Conservation (phyloP, 2,329 filamentous ascomycete species). For the Xylariaceae sp. region DNA sequence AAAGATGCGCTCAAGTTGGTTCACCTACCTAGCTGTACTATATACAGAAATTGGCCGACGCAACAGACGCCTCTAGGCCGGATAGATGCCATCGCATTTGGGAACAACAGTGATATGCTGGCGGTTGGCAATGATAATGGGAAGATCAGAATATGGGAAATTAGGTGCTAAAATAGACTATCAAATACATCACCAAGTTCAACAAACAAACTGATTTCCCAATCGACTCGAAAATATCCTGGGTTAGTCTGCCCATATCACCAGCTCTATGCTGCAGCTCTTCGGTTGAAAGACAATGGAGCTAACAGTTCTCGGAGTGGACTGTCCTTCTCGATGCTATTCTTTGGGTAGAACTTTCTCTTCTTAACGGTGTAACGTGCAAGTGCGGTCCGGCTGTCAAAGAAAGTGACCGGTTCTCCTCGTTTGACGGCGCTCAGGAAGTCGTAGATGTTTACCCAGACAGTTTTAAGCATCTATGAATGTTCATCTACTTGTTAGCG, state of each 20-base stretch:
- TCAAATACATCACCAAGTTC: slow-evolving; percentile 4
- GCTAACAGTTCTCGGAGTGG: slow-evolving; percentile 38
- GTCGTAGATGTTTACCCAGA: slow-evolving; percentile 49
- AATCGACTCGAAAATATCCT: neutral
- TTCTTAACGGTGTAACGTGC: slow-evolving; percentile 33
- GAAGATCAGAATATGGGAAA: slow-evolving; percentile 88
- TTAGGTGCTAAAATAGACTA: slow-evolving; percentile 52
- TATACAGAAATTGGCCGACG: slow-evolving; percentile 97
- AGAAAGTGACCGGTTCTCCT: slow-evolving; percentile 29
- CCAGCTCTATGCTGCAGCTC: neutral
- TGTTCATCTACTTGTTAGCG: neutral
- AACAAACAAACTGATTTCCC: slow-evolving; percentile 6
- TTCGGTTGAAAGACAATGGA: slow-evolving; percentile 20
- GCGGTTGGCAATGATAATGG: slow-evolving; percentile 87
- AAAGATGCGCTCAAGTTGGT: slow-evolving; percentile 82
- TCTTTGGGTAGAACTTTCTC: slow-evolving; percentile 43
- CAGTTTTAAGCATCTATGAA: slow-evolving; percentile 35
- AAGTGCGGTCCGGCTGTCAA: slow-evolving; percentile 32
- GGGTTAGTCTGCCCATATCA: neutral
- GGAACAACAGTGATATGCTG: slow-evolving; percentile 62
- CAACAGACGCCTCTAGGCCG: slow-evolving; percentile 81
- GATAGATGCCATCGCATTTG: slow-evolving; percentile 71
- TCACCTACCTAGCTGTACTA: slow-evolving; percentile 86
- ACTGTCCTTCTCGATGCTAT: slow-evolving; percentile 37
- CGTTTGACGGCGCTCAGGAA: slow-evolving; percentile 37